Evolutionary conservation across 2,329 filamentous ascomycete genomes (phyloP).

Genomic region (Calonectria pauciramosa): DNA sequence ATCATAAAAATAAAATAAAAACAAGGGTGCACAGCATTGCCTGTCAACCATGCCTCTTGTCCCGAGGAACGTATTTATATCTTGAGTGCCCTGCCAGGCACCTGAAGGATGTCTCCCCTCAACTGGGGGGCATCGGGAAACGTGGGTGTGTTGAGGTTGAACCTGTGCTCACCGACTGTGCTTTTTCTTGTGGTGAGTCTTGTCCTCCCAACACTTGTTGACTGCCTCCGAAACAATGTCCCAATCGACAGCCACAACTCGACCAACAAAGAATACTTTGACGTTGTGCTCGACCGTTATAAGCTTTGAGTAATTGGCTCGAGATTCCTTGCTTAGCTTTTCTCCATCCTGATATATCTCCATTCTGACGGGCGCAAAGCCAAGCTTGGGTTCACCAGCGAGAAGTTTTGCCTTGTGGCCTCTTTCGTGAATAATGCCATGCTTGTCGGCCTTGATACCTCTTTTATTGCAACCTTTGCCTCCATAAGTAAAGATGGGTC

Average conservation of each 20-base stretch:
- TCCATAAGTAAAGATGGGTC: constrained; percentile 70
- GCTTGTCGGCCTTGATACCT: constrained; percentile 66
- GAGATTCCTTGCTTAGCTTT: constrained; percentile 63
- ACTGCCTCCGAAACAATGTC: constrained; percentile 60
- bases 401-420: constrained; percentile 51
- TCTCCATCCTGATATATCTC: constrained; percentile 59
- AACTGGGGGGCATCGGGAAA: constrained; percentile 37
- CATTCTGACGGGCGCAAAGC: constrained; percentile 62
- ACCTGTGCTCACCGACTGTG: constrained; percentile 34
- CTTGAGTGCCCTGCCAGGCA: constrained; percentile 37
- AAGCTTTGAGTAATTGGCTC: constrained; percentile 71
- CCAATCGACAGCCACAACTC: constrained; percentile 56
- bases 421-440: constrained; percentile 65
- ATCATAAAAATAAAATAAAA: constrained; percentile 20
- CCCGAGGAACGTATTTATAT: constrained; percentile 50
- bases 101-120: constrained; percentile 34
- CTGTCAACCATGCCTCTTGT: constrained; percentile 29
- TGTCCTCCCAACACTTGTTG: constrained; percentile 63
- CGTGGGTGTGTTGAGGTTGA: constrained; percentile 38
- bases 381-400: constrained; percentile 60
- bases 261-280: constrained; percentile 70
- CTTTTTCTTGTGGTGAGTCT: constrained; percentile 53
- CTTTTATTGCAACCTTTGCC: constrained; percentile 64
- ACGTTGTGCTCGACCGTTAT: constrained; percentile 71
- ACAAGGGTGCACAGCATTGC: constrained; percentile 37